Evolutionary conservation across 1,284 basidiomycete genomes (phyloP).

Genomic region (Marasmius fiardii): DNA sequence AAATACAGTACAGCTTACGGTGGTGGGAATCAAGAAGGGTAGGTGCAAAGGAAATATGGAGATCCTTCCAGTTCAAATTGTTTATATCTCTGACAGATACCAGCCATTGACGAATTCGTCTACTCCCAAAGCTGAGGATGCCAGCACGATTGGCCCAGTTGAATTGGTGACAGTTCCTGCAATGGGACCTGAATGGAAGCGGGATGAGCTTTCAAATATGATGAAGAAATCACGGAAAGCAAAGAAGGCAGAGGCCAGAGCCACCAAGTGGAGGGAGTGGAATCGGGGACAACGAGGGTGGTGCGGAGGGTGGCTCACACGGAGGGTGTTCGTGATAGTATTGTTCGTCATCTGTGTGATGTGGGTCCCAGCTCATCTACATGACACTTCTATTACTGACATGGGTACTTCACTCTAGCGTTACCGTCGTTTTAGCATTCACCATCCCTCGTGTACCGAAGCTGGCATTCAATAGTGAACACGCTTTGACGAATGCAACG

Average conservation of each 20-base stretch:
- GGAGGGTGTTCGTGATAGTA: slow-evolving; percentile 62
- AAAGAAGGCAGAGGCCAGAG: slow-evolving; percentile 51
- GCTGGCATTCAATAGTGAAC: slow-evolving; percentile 56
- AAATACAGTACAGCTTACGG: slow-evolving; percentile 67
- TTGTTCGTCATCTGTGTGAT: slow-evolving; percentile 59
- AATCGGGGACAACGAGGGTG: slow-evolving; percentile 69
- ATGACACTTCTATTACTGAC: slow-evolving; percentile 6
- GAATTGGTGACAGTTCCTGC: slow-evolving; percentile 88
- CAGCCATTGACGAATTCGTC: slow-evolving; percentile 5
- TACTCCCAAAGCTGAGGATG: slow-evolving; percentile 33
- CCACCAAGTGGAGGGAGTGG: slow-evolving; percentile 63
- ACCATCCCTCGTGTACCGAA: slow-evolving; percentile 76
- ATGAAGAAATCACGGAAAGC: slow-evolving; percentile 66
- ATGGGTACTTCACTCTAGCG: slow-evolving; percentile 34
- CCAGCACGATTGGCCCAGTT: slow-evolving; percentile 41
- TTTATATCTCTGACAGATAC: slow-evolving; percentile 11
- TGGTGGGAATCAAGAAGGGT: slow-evolving; percentile 19
- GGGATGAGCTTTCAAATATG: slow-evolving; percentile 71
- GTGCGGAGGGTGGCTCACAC: slow-evolving; percentile 76
- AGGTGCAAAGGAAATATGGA: slow-evolving; percentile 10
- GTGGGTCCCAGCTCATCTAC: slow-evolving; percentile 45
- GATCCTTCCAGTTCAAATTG: not conserved
- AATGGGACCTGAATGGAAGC: slow-evolving; percentile 83
- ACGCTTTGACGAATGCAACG: slow-evolving; percentile 59
- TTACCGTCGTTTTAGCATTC: slow-evolving; percentile 70